phyloP scores from a whole-genome alignment of 176 grass and related monocot species.

The Cenchrus fungigraminus region DNA sequence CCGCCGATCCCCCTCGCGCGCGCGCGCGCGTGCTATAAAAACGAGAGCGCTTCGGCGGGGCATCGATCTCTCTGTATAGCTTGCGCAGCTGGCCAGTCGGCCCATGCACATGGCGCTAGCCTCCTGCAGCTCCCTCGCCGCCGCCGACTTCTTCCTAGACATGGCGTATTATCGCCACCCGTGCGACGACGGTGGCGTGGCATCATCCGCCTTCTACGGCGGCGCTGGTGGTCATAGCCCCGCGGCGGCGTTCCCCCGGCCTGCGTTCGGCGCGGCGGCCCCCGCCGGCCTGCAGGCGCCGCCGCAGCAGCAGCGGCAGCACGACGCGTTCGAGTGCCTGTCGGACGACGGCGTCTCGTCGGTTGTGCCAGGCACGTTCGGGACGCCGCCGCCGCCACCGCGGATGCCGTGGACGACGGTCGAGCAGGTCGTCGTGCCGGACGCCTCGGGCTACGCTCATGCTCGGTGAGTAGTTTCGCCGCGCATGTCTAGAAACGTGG shows the following conservation, averaged over 20 bases:
- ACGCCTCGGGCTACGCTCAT: background rate
- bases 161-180: constrained; percentile 36
- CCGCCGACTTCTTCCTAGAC: background rate
- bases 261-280: background rate
- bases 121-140: background rate
- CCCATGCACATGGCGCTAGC: constrained; percentile 28
- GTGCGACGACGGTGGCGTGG: background rate
- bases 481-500: too few relatives aligned
- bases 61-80: background rate
- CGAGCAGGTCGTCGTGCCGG: constrained; percentile 32
- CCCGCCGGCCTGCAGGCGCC: background rate
- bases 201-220: background rate
- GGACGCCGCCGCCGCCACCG: constrained; percentile 28
- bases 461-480: constrained; percentile 17
- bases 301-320: background rate
- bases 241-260: background rate
- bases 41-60: background rate
- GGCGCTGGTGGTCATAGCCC: background rate
- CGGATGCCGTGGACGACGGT: background rate
- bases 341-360: constrained; percentile 31
- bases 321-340: constrained; percentile 46
- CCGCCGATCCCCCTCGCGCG: too few relatives aligned
- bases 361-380: constrained; percentile 22
- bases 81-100: background rate
- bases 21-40: constrained; percentile 8